phyloP scores from a whole-genome alignment of 2,329 filamentous ascomycete genomes.

The Zasmidium angulare region DNA sequence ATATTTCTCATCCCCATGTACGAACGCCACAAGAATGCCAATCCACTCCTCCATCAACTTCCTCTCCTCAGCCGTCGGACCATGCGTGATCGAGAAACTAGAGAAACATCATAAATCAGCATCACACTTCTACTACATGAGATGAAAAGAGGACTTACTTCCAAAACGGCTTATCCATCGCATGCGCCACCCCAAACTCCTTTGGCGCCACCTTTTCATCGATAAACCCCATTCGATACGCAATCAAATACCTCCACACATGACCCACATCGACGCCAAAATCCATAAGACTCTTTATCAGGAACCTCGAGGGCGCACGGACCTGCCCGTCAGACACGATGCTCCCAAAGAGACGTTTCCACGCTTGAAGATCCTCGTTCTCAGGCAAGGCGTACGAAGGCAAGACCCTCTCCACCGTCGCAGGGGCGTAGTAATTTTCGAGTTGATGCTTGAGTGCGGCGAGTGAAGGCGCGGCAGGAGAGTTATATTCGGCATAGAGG shows the following conservation, averaged over 20 bases:
- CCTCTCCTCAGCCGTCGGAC: not conserved
- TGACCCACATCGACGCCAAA: not conserved
- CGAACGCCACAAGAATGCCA: conserved; percentile 5
- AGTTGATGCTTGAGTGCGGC: conserved; percentile 1
- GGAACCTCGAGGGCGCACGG: conserved; percentile 1
- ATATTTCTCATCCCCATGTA: conserved; percentile 2
- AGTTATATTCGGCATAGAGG: conserved; percentile 8
- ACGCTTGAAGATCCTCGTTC: not conserved
- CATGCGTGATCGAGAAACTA: conserved; percentile 10
- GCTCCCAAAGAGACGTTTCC: conserved; percentile 3
- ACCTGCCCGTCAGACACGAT: conserved; percentile 9
- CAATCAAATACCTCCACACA: conserved; percentile 7
- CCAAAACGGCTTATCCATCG: conserved; percentile 10
- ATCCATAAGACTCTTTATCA: conserved; percentile 3
- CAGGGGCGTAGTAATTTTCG: conserved; percentile 8
- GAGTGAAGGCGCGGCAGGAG: not conserved
- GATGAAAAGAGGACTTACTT: not conserved
- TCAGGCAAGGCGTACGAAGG: conserved; percentile 2
- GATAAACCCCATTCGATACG: conserved; percentile 6
- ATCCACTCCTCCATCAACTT: conserved; percentile 9
- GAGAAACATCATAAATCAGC: not conserved
- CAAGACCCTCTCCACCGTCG: conserved; percentile 2
- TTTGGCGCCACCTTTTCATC: conserved; percentile 4
- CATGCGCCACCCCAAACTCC: conserved; percentile 9
- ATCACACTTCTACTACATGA: not conserved